Evolutionary conservation across 371 early-diverging fungal species (phyloP).

Genomic region (Mucor piriformis): DNA sequence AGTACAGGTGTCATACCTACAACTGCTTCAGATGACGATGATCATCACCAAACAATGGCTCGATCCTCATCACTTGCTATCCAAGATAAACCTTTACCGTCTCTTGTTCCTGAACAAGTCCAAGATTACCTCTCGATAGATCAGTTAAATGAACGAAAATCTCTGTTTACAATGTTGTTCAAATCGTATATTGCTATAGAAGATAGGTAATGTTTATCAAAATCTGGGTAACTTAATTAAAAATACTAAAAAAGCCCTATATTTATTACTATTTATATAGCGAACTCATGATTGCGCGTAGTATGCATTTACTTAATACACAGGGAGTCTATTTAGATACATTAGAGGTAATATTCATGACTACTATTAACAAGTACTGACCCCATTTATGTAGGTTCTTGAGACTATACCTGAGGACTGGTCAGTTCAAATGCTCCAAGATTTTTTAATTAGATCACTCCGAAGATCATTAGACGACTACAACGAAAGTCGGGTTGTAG

Average conservation of each 20-base stretch:
- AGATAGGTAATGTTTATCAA: constrained; percentile 29
- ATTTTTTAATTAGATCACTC: constrained; percentile 58
- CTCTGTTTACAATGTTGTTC: constrained; percentile 43
- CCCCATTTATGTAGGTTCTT: constrained; percentile 51
- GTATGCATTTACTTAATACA: constrained; percentile 60
- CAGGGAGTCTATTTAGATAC: constrained; percentile 68
- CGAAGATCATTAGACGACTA: constrained; percentile 55
- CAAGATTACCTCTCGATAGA: constrained; percentile 15
- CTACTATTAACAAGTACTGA: not conserved
- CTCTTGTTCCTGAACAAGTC: not conserved
- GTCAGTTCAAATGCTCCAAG: constrained; percentile 62
- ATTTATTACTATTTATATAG: constrained; percentile 17
- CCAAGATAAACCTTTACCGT: constrained; percentile 10
- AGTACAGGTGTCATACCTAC: constrained; percentile 36
- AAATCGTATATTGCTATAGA: constrained; percentile 41
- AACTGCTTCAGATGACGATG: not conserved
- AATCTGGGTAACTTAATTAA: not conserved
- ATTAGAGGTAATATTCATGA: constrained; percentile 43
- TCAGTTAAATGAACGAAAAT: constrained; percentile 32
- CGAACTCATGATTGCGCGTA: constrained; percentile 46
- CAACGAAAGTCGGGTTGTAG: constrained; percentile 59
- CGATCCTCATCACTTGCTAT: constrained; percentile 29
- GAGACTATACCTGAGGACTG: constrained; percentile 63
- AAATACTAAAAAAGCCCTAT: not conserved
- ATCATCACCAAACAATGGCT: constrained; percentile 8